Evolutionary conservation across 2,329 filamentous ascomycete species (phyloP), one percentile per base, ranked within the genome.

Genomic region (Onygenales sp.): DNA sequence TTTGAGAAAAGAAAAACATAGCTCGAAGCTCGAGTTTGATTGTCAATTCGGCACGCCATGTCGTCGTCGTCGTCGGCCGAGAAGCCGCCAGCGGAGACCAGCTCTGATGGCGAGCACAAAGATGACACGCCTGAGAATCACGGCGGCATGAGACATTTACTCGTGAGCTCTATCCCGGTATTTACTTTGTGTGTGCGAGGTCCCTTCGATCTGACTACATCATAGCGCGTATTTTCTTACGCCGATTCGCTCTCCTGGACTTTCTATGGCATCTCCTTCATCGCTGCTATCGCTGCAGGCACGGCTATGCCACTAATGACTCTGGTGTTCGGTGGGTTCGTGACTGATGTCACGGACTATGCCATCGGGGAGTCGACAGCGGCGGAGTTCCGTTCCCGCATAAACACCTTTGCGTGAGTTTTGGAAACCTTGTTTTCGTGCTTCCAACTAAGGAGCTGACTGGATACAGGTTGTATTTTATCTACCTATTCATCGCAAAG

Each of bases 401-500:
- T 52, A 32, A 45, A 52, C 42, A 44, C 13, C 7, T 44, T 44
- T 45, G 27, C 50, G 50, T 52, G 10, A 52, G 50, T 36, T 36
- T 44, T 27, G 11, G 35, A 49, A 11, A 7, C 11, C 41, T 51
- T n/a, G 3, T 8, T 38, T 14, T 43, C 13, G 7, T 32, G 1
- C 33, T 33, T 11, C 10, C 14, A 4, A 9, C 36, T 11, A 8
- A 10, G 7, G 38, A 35, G n/a, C 41, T 43, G 43, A 43, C 9
- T 7, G 5, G 11, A 27, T 8, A 14, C 27, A 52, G 50, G 13
- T 41, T 42, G 27, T 52, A 33, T 31, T 52, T 38, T 42, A 35
- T 52, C 36, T 52, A 52, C 38, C 42, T 52, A 35, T 52, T 52
- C 38, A 33, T 46, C 13, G 50, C 41, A n/a, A 52, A 45, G 27